Base-by-base conservation (phyloP, 2,329 filamentous ascomycete species). In the Aureobasidium sp. region DNA sequence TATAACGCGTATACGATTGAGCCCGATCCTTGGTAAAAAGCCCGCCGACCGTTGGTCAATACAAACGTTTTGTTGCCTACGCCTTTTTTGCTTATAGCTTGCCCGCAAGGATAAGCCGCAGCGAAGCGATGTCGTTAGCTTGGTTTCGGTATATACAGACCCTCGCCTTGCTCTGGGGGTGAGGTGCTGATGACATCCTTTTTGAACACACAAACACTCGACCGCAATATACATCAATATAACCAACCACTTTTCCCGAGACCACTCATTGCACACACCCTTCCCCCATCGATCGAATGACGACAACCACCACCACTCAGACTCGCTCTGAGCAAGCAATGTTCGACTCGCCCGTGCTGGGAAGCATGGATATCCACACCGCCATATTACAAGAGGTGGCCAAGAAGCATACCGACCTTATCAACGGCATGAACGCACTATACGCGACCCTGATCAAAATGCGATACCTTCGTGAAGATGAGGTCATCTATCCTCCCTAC, bases 401-500 rank as follows among this genome's bases (percentile, higher is more conserved):
- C 15, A 58, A 49, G 35, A 45, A 37, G 17, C 58, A 60, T n/a
- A 42, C 43, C 25, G 60, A 57, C n/a, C 42, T 61, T 21, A 61
- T 61, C 29, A 46, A 57, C 3, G 43, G 50, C 31, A 27, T 61
- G 17, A 40, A 57, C 10, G 43, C 37, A 8, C 1, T 47, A 9
- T 61, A 61, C 19, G 50, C 50, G 13, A 49, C 42, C 11, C n/a
- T 61, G 21, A 43, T 61, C 29, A 43, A 61, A 33, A 53, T 61
- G 38, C 50, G 49, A 33, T 61, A 61, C 19, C 43, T 61, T n/a
- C 50, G 40, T 3, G 42, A 47, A 23, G 50, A 61, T 15, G 60
- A 61, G 38, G 42, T 61, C 15, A 19, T 57, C 11, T 50, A 57
- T 27, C 50, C 60, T 47, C 60, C 60, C 2, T 61, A 61, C 33